Evolutionary conservation across 1,284 basidiomycete species (phyloP).

Genomic region (Exobasidium cylindrosporum): DNA sequence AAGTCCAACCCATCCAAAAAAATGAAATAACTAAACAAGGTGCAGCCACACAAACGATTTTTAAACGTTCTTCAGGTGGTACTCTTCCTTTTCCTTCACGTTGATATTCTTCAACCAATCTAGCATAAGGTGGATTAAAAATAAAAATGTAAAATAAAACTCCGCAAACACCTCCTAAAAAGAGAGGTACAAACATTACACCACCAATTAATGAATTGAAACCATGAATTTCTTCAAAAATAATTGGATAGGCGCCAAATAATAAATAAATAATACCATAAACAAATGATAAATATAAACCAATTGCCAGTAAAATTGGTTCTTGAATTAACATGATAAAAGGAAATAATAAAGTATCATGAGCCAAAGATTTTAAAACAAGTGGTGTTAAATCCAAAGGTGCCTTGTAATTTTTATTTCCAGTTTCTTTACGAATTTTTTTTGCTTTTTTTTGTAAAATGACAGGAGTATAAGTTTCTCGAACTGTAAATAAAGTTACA

Average conservation of each 20-base stretch:
- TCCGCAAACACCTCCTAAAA: slow-evolving; percentile 42
- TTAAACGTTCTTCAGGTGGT: slow-evolving; percentile 47
- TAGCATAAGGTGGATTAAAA: slow-evolving; percentile 43
- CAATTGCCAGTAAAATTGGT: slow-evolving; percentile 72
- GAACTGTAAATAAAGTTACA: slow-evolving; percentile 67
- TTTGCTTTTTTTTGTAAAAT: slow-evolving; percentile 62
- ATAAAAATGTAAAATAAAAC: slow-evolving; percentile 31
- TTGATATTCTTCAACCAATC: slow-evolving; percentile 28
- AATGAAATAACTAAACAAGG: slow-evolving; percentile 55
- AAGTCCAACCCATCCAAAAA: slow-evolving; percentile 56
- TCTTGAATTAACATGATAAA: slow-evolving; percentile 63
- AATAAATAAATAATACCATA: slow-evolving; percentile 58
- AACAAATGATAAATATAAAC: slow-evolving; percentile 73
- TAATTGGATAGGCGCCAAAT: slow-evolving; percentile 54
- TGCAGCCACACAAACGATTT: slow-evolving; percentile 47
- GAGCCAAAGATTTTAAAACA: slow-evolving; percentile 57
- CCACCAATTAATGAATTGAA: slow-evolving; percentile 48
- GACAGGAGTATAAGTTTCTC: slow-evolving; percentile 67
- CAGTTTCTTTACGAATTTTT: slow-evolving; percentile 64
- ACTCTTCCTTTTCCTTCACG: slow-evolving; percentile 36
- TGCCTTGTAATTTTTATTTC: slow-evolving; percentile 63
- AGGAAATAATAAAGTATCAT: slow-evolving; percentile 66
- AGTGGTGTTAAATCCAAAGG: slow-evolving; percentile 42
- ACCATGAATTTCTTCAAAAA: slow-evolving; percentile 46
- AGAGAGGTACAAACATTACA: slow-evolving; percentile 53